These are phyloP conservation scores for Acorus gramineus DNA, from an alignment of 106 monocot species.

Conservation along the genomic window DNA sequence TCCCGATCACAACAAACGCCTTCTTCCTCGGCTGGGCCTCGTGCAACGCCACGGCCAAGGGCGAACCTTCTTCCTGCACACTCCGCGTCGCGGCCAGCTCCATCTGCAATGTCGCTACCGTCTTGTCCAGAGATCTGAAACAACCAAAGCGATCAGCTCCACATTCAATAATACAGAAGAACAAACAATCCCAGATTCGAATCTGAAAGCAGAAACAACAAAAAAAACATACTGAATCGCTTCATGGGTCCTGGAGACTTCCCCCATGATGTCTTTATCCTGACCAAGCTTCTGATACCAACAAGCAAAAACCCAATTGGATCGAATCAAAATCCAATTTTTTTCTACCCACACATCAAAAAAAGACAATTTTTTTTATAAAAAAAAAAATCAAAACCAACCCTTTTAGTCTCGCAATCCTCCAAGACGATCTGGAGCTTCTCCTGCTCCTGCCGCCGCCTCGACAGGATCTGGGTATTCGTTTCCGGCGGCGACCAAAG, in stretches of 20 bases:
- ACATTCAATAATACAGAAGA: too few species aligned
- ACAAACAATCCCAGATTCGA: too few species aligned
- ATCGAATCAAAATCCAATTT: background rate
- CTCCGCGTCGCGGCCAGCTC: too few species aligned
- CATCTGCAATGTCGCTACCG: too few species aligned
- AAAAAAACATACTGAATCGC: slow-evolving; percentile 34
- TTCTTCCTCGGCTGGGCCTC: too few species aligned
- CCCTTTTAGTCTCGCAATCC: slow-evolving; percentile 26
- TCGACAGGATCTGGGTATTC: slow-evolving; percentile 10
- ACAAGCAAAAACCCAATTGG: background rate
- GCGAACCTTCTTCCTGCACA: too few species aligned
- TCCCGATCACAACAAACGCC: too few species aligned
- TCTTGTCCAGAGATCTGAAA: too few species aligned
- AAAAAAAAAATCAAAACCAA: background rate
- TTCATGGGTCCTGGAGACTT: slow-evolving; percentile 38
- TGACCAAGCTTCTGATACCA: slow-evolving; percentile 11
- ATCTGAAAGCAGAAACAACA: background rate
- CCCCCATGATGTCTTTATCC: slow-evolving; percentile 25
- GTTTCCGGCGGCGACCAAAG: slow-evolving; percentile 23
- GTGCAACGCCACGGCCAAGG: background rate
- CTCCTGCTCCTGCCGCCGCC: slow-evolving; percentile 23
- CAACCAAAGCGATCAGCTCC: too few species aligned
- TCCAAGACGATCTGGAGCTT: slow-evolving; percentile 30
- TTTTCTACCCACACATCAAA: background rate
- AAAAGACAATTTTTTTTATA: too few species aligned